A percentile compares a stretch with the other conserved stretches of the same genome.
phyloP scores from a whole-genome alignment of 495 filamentous ascomycete genomes.

The Bacidia rubella region DNA sequence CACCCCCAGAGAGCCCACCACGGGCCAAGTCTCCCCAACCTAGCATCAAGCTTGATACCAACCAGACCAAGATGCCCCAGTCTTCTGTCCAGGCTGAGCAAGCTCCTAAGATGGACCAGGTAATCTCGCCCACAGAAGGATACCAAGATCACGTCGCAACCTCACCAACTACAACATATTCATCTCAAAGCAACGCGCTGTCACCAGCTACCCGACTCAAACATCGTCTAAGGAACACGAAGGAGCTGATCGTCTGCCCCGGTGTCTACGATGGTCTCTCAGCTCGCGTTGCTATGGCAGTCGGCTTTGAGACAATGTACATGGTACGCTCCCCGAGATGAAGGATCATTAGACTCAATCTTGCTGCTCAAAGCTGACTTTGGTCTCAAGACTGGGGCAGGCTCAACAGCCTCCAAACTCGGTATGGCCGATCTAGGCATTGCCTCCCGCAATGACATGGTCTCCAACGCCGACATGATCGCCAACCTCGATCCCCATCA shows the following conservation, averaged over 20 bases:
- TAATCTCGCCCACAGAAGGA: neutral
- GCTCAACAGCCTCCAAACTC: constrained; percentile 47
- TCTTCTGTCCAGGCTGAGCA: neutral
- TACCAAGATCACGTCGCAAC: constrained; percentile 1
- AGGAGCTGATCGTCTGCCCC: constrained; percentile 40
- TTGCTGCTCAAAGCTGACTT: constrained; percentile 8
- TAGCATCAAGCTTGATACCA: neutral
- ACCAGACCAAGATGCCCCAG: neutral
- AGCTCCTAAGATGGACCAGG: neutral
- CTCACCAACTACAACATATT: neutral
- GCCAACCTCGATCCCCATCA: constrained; percentile 43
- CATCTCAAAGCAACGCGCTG: neutral
- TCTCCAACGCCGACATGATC: constrained; percentile 51
- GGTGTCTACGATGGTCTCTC: constrained; percentile 60
- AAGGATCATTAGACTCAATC: neutral
- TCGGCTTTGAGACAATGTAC: constrained; percentile 50
- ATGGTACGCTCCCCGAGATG: constrained; percentile 48
- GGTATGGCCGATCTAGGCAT: constrained; percentile 57
- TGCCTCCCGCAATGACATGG: constrained; percentile 50
- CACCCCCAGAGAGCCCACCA: constrained; percentile 1
- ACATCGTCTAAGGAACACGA: constrained; percentile 23
- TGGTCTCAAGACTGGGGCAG: constrained; percentile 56
- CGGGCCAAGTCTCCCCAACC: neutral
- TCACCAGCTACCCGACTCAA: constrained; percentile 25
- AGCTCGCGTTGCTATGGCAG: constrained; percentile 46